phyloP scores from a whole-genome alignment of 345 rosid genomes.

The Alliaria petiolata region DNA sequence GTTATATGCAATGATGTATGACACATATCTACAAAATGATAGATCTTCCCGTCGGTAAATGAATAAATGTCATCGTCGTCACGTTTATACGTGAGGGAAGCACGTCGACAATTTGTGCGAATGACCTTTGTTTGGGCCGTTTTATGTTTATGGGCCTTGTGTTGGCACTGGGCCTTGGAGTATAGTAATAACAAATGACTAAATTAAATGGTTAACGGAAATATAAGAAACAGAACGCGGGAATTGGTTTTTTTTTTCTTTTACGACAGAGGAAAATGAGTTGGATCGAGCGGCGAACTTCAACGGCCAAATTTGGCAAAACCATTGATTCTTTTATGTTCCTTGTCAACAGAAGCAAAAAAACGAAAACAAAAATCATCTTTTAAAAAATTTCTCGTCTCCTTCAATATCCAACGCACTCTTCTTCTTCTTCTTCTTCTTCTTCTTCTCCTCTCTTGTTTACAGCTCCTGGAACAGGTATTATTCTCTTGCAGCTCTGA shows the following conservation, averaged over 20 bases:
- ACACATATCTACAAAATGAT: not conserved
- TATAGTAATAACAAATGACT: not conserved
- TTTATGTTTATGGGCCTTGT: not conserved
- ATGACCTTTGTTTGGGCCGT: not conserved
- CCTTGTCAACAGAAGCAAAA: slow-evolving; percentile 6
- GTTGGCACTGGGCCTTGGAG: not conserved
- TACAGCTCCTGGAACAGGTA: slow-evolving; percentile 20
- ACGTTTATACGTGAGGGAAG: slow-evolving; percentile 18
- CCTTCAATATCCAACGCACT: not conserved
- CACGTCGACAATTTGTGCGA: slow-evolving; percentile 3
- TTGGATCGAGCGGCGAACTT: slow-evolving; percentile 25
- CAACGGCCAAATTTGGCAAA: slow-evolving; percentile 30
- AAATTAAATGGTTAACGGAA: not conserved
- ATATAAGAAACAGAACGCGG: slow-evolving; percentile 28
- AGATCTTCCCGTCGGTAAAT: slow-evolving; percentile 1
- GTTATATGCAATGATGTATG: not conserved
- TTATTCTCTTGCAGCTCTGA: not conserved
- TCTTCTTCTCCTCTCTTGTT: not conserved
- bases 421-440: slow-evolving; percentile 9
- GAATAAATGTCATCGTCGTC: not conserved
- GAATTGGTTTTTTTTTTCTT: not conserved
- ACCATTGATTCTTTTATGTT: not conserved
- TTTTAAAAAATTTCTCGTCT: not conserved
- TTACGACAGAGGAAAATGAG: slow-evolving; percentile 19
- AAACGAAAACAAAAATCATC: not conserved